Evolutionary conservation across 2,329 filamentous ascomycete genomes (phyloP), one percentile per base, ranked within the genome.

Genomic region (Xylogone sp.): DNA sequence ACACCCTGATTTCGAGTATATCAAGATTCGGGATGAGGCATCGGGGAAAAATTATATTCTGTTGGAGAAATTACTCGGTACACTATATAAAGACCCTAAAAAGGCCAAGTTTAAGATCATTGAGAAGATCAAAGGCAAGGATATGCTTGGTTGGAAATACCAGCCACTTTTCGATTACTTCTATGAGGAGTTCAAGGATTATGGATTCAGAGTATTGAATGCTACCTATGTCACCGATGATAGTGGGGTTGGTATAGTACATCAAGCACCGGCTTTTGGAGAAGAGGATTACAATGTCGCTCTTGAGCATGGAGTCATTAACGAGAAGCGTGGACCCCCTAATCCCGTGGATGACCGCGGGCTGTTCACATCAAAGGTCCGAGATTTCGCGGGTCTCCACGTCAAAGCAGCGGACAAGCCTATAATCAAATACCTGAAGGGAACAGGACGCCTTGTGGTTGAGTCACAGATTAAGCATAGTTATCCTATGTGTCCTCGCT

Each of bases 231-330:
- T 97, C 52, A 94, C 89, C 21, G 84, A 87, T 24, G 91, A 94
- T 54, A 91, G 90, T 63, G 93, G 93, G 83, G 90, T 90, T 29
- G 93, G 93, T 65, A 87, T 97, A 56, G 93, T 97, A 43, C 93
- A 97, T 70, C 91, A 97, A 70, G 82, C 93, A 3, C 93, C 93
- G 2, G 90, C 91, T 1, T 97, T 93, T 65, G 93, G 93, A 80
- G 90, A 97, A 71, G 93, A 97, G 58, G 93, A 97, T 85, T 97
- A 96, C 75, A 86, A 86, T 59, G 83, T 94, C 53, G 89, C 88
- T 8, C 69, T 91, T 54, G 84, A 86, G 52, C 76, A 83, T 44
- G 92, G 90, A 42, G 80, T 96, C 61, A 87, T 97, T 65, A 87
- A 71, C 56, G 87, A 91, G 59, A 80, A 82, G 53, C 84, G 89